Evolutionary conservation across 345 rosid species (phyloP).

Genomic region (Moricandia arvensis): DNA sequence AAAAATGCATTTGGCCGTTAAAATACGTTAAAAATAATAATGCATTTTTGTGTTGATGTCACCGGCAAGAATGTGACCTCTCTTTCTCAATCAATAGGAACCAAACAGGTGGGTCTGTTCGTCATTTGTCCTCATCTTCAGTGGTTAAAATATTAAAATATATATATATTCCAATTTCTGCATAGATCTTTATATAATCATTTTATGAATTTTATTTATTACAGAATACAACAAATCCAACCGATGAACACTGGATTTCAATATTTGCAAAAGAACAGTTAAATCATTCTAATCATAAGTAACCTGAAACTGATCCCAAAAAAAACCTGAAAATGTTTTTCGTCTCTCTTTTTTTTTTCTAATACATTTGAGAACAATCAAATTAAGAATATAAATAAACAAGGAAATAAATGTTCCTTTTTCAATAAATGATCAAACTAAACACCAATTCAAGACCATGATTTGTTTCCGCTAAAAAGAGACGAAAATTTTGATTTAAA

Average conservation of each 20-base stretch:
- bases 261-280: neutral
- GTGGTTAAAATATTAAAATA: neutral
- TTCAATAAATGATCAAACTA: constrained; percentile 9
- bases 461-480: no score
- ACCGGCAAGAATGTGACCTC: constrained; percentile 12
- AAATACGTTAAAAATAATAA: neutral
- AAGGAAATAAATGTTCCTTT: constrained; percentile 19
- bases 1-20: neutral
- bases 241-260: neutral
- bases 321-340: neutral
- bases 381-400: constrained; percentile 17
- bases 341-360: neutral
- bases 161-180: neutral
- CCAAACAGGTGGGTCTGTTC: constrained; percentile 31
- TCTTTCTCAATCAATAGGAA: constrained; percentile 24
- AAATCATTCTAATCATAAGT: neutral
- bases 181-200: constrained; percentile 7
- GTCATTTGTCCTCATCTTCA: constrained; percentile 18
- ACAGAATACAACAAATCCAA: neutral
- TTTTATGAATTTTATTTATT: neutral
- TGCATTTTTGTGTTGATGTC: constrained; percentile 15
- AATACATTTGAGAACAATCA: neutral
- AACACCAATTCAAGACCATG: no score
- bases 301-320: neutral
- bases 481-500: neutral